These are phyloP conservation scores for Podospora didyma DNA, from an alignment of 495 filamentous ascomycete species.

Conservation along the genomic window DNA sequence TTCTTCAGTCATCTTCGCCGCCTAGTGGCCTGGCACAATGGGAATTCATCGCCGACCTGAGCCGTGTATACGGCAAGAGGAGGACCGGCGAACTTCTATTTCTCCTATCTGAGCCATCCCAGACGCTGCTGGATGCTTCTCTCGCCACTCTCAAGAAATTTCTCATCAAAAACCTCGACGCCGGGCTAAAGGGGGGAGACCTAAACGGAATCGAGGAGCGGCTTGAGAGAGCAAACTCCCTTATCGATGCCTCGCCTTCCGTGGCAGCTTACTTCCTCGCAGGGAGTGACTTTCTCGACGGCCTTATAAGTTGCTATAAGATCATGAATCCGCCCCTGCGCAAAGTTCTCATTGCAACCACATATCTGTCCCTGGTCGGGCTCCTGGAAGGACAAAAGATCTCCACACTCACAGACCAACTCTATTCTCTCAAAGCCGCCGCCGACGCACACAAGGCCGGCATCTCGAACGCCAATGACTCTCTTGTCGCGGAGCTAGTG, in stretches of 20 bases:
- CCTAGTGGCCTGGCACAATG: conserved; percentile 48
- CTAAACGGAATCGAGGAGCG: conserved; percentile 42
- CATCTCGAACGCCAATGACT: conserved; percentile 46
- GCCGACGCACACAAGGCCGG: conserved; percentile 54
- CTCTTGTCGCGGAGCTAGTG: conserved; percentile 59
- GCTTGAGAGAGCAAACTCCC: conserved; percentile 43
- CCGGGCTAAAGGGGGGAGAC: conserved; percentile 39
- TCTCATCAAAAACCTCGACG: conserved; percentile 48
- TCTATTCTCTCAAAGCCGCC: conserved; percentile 72
- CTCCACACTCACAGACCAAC: conserved; percentile 70
- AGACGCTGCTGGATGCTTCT: conserved; percentile 31
- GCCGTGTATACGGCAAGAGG: conserved; percentile 52
- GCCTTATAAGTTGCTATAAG: conserved; percentile 61
- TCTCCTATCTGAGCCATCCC: conserved; percentile 25
- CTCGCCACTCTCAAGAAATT: conserved; percentile 39
- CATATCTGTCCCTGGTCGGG: conserved; percentile 67
- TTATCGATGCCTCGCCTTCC: conserved; percentile 51
- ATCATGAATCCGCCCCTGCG: conserved; percentile 54
- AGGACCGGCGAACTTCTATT: conserved; percentile 28
- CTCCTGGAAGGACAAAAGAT: conserved; percentile 64
- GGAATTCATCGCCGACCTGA: conserved; percentile 56
- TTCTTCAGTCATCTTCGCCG: conserved; percentile 39
- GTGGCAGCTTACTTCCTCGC: conserved; percentile 63
- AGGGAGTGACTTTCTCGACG: conserved; percentile 82
- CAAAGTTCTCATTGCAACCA: conserved; percentile 60